Conservation (phyloP, 768 basidiomycete genomes). For the Amanita exitialis region DNA sequence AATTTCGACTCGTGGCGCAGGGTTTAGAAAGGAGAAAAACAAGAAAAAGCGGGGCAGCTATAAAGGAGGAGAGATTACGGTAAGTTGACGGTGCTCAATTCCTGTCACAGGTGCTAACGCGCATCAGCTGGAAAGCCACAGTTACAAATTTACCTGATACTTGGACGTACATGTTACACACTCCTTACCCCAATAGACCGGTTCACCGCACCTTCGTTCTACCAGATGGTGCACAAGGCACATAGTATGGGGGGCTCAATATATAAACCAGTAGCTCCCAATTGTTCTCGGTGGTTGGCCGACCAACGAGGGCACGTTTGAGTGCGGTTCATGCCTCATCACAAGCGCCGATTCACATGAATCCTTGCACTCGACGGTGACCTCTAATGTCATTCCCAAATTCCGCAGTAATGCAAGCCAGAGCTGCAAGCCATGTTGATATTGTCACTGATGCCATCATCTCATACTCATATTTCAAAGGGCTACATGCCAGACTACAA, state of each 20-base stretch:
- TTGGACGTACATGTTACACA: too few species aligned
- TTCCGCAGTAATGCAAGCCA: constrained; percentile 21
- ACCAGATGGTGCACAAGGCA: constrained; percentile 32
- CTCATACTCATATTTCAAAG: constrained; percentile 17
- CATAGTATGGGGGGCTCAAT: constrained; percentile 29
- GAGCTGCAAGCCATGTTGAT: too few species aligned
- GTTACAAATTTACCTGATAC: constrained; percentile 60
- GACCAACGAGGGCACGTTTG: constrained; percentile 11
- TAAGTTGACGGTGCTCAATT: constrained; percentile 24
- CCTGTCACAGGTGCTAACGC: not conserved
- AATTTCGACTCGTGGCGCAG: constrained; percentile 87
- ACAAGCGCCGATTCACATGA: too few species aligned
- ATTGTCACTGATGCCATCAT: not conserved
- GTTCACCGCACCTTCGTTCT: constrained; percentile 18
- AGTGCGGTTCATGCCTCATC: too few species aligned
- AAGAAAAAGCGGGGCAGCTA: constrained; percentile 98
- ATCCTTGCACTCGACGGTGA: too few species aligned
- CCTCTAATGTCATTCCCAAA: not conserved
- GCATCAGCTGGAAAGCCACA: constrained; percentile 66
- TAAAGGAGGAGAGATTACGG: constrained; percentile 91
- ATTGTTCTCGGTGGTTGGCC: constrained; percentile 28
- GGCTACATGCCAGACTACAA: constrained; percentile 20
- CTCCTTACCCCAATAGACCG: too few species aligned
- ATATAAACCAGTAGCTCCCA: constrained; percentile 21
- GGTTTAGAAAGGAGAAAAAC: constrained; percentile 98